Evolutionary conservation across 768 basidiomycete genomes (phyloP).

Genomic region (Pisolithus marmoratus): DNA sequence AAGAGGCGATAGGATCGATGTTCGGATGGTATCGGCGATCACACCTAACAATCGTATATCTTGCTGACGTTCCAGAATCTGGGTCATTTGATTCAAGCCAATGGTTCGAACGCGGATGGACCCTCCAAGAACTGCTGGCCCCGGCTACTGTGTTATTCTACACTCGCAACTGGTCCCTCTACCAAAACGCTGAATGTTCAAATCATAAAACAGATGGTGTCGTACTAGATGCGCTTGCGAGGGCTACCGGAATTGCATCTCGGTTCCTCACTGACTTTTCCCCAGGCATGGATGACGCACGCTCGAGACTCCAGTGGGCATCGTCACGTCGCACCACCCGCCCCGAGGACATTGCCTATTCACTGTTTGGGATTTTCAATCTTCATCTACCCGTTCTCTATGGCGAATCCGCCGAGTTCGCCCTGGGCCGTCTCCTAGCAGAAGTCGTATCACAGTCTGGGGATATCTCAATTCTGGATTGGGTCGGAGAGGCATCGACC

Average conservation of each 20-base stretch:
- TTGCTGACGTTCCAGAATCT: not conserved
- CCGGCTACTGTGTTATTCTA: slow-evolving; percentile 1
- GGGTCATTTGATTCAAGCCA: not conserved
- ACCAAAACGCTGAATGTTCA: not conserved
- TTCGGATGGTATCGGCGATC: slow-evolving; percentile 3
- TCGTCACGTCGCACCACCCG: not conserved
- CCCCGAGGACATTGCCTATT: slow-evolving; percentile 4
- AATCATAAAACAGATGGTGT: not conserved
- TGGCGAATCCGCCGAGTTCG: not conserved
- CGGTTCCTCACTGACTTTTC: not conserved
- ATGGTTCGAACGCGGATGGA: slow-evolving; percentile 4
- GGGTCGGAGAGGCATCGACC: not conserved
- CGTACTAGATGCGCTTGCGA: not conserved
- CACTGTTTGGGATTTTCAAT: slow-evolving; percentile 5
- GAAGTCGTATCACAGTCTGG: not conserved
- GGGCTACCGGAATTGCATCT: not conserved
- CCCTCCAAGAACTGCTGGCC: slow-evolving; percentile 5
- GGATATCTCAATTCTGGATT: not conserved
- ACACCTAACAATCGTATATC: not conserved
- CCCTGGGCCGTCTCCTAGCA: not conserved
- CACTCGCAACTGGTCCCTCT: slow-evolving; percentile 1
- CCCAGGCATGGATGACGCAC: slow-evolving; percentile 3
- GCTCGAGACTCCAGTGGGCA: not conserved
- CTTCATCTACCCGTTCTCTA: not conserved
- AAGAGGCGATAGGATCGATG: slow-evolving; percentile 1